Evolutionary conservation across 73 alveolate species (phyloP).

Genomic region (Urostyla sp.): DNA sequence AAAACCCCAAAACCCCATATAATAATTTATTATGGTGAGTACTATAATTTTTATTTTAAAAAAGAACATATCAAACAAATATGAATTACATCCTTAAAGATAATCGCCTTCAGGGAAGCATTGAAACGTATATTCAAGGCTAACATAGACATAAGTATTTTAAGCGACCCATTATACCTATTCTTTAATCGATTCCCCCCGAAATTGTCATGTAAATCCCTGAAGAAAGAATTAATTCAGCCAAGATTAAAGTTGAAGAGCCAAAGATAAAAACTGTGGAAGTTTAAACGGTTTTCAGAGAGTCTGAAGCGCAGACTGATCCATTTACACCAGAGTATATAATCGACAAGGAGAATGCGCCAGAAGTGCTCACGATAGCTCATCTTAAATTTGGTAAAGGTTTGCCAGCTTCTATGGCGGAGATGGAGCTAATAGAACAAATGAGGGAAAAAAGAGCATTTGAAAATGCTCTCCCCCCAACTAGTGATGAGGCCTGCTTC

Average conservation of each 20-base stretch:
- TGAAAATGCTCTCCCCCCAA: conserved; percentile 97
- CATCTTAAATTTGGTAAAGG: conserved; percentile 95
- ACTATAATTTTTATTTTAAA: neutral
- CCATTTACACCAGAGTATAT: conserved; percentile 97
- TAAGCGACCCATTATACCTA: conserved; percentile 73
- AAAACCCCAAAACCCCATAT: too few relatives aligned
- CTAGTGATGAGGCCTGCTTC: conserved; percentile 98
- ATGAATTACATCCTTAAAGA: conserved; percentile 59
- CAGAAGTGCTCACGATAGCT: conserved; percentile 94
- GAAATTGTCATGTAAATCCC: conserved; percentile 72
- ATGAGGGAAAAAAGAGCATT: conserved; percentile 97
- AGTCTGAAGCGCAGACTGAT: conserved; percentile 97
- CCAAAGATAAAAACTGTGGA: conserved; percentile 67
- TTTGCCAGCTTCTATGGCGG: conserved; percentile 99
- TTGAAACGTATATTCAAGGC: conserved; percentile 66
- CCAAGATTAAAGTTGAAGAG: conserved; percentile 48
- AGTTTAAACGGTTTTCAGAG: conserved; percentile 74
- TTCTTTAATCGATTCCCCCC: conserved; percentile 72
- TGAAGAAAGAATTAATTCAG: conserved; percentile 60
- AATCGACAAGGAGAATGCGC: conserved; percentile 88
- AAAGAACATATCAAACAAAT: neutral
- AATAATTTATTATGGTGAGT: too few relatives aligned
- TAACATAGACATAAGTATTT: conserved; percentile 65
- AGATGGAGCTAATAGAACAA: conserved; percentile 96
- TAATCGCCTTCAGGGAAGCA: conserved; percentile 22